These are phyloP conservation scores for Nicotiana otophora DNA, from an alignment of 257 asterid genomes.

Conservation along the genomic window DNA sequence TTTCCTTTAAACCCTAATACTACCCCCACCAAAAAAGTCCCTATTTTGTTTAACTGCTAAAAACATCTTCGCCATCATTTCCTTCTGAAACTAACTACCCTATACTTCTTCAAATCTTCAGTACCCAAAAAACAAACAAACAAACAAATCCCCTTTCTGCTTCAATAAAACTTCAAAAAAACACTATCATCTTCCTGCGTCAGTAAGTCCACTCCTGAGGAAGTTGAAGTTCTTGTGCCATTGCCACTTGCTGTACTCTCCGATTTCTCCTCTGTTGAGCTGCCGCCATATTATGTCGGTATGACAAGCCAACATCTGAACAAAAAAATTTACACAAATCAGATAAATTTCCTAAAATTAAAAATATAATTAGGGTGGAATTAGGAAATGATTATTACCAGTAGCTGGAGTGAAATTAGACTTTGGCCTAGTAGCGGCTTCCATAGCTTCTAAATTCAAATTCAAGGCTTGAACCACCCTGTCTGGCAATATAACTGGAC, in stretches of 20 bases:
- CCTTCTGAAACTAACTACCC: neutral
- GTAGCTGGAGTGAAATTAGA: slow-evolving; percentile 12
- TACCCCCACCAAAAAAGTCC: slow-evolving; percentile 14
- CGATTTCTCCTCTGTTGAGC: slow-evolving; percentile 27
- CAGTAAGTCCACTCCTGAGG: slow-evolving; percentile 88
- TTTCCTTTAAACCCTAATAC: neutral
- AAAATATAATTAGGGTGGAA: too few relatives aligned
- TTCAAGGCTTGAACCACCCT: slow-evolving; percentile 64
- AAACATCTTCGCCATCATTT: neutral
- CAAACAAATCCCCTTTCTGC: neutral
- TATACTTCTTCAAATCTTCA: neutral
- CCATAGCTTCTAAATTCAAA: slow-evolving; percentile 39
- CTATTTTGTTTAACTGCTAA: neutral
- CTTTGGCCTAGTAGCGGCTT: slow-evolving; percentile 10
- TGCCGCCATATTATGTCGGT: slow-evolving; percentile 9
- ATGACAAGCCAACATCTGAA: slow-evolving; percentile 1
- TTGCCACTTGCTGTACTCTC: slow-evolving; percentile 13
- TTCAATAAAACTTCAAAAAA: neutral
- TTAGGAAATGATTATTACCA: neutral
- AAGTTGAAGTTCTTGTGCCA: slow-evolving; percentile 48
- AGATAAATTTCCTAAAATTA: neutral
- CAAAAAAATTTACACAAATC: neutral
- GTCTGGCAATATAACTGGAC: slow-evolving; percentile 60
- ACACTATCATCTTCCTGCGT: neutral
- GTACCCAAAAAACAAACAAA: neutral